phyloP scores from a whole-genome alignment of 169 alveolate species.

The Amoebophrya sp. region DNA sequence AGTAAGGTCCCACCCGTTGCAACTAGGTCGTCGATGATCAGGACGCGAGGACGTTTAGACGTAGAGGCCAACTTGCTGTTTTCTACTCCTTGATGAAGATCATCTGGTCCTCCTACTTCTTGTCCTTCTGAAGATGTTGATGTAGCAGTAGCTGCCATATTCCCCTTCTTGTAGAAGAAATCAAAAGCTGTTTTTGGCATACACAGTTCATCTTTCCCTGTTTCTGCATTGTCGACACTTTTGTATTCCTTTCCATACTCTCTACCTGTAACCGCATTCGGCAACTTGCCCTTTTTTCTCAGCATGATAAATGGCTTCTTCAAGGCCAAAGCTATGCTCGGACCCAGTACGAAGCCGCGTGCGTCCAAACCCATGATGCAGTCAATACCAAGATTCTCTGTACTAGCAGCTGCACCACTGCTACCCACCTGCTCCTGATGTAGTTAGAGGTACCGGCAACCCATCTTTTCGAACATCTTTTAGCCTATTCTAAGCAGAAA shows the following conservation, averaged over 20 bases:
- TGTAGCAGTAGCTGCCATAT: not conserved
- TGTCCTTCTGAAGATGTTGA: not conserved
- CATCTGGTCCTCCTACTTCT: not conserved
- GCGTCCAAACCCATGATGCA: not conserved
- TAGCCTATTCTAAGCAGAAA: too few species aligned
- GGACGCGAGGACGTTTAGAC: not conserved
- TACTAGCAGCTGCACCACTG: too few species aligned
- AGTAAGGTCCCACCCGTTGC: slow-evolving; percentile 25
- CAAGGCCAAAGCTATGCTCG: slow-evolving; percentile 2
- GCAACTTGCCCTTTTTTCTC: slow-evolving; percentile 15
- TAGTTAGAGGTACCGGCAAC: too few species aligned
- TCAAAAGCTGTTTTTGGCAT: not conserved
- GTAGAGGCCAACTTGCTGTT: not conserved
- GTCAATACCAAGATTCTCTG: too few species aligned
- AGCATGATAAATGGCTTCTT: slow-evolving; percentile 30
- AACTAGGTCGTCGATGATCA: slow-evolving; percentile 26
- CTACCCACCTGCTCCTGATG: too few species aligned
- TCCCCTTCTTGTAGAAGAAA: not conserved
- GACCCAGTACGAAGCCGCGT: slow-evolving; percentile 25
- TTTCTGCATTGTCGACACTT: not conserved
- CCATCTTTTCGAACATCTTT: too few species aligned
- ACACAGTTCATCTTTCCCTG: not conserved
- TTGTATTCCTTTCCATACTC: not conserved
- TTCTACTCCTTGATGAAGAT: not conserved
- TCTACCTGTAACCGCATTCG: not conserved